These are phyloP conservation scores for Yarrowia sp. DNA, from an alignment of 805 yeast genomes.

Conservation along the genomic window DNA sequence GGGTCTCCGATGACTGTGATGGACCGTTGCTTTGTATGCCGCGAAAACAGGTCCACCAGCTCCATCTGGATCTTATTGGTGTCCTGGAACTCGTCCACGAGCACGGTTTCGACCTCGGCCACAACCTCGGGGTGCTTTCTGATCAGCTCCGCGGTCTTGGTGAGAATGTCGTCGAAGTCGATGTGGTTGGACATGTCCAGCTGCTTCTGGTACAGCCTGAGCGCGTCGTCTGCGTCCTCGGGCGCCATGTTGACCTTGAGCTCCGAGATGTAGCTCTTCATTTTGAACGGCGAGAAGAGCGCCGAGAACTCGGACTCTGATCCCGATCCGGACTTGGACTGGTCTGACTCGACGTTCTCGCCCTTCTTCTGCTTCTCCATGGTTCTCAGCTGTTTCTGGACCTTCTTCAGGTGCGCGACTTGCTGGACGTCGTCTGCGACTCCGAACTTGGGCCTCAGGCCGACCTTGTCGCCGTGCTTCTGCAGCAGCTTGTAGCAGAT, in stretches of 20 bases:
- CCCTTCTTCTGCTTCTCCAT: not conserved
- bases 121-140: slow-evolving; percentile 46
- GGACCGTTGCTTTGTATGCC: slow-evolving; percentile 27
- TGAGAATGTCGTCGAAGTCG: slow-evolving; percentile 83
- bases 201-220: not conserved
- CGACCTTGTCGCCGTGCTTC: slow-evolving; percentile 52
- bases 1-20: slow-evolving; percentile 95
- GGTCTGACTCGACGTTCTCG: not conserved
- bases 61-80: slow-evolving; percentile 76
- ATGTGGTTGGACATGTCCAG: slow-evolving; percentile 42
- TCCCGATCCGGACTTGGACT: not conserved
- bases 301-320: not conserved
- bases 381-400: not conserved
- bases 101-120: slow-evolving; percentile 58
- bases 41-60: slow-evolving; percentile 55
- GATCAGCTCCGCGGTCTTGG: slow-evolving; percentile 54
- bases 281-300: not conserved
- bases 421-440: slow-evolving; percentile 16
- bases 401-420: not conserved
- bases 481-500: slow-evolving; percentile 63
- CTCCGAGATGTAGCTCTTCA: slow-evolving; percentile 9
- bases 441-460: slow-evolving; percentile 46
- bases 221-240: not conserved
- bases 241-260: not conserved
- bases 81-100: slow-evolving; percentile 95